Evolutionary conservation across 192 early-diverging fungal genomes (phyloP).

Genomic region (Diversispora eburnea): DNA sequence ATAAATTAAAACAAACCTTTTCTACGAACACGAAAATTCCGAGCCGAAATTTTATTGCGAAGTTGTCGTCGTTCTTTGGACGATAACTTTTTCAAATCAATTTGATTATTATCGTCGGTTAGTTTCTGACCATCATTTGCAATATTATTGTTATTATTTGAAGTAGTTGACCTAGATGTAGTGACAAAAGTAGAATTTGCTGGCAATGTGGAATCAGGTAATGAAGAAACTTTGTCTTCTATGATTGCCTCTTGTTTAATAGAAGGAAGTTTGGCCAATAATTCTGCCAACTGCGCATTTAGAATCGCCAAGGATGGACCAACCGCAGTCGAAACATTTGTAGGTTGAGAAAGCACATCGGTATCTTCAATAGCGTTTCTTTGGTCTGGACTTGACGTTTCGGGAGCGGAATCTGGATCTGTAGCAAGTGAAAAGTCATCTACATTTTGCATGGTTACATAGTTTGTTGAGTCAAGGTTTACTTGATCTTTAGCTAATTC

Average conservation of each 20-base stretch:
- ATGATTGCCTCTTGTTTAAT: conserved; percentile 20
- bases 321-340: conserved; percentile 8
- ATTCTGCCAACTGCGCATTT: conserved; percentile 29
- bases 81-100: conserved; percentile 62
- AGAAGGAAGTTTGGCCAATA: conserved; percentile 25
- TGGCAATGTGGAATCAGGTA: background rate
- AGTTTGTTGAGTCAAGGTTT: background rate
- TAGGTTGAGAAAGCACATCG: background rate
- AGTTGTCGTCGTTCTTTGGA: conserved; percentile 78
- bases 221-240: background rate
- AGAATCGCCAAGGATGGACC: conserved; percentile 20
- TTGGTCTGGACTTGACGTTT: background rate
- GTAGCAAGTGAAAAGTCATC: conserved; percentile 7
- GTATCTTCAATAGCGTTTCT: background rate
- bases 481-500: conserved; percentile 10
- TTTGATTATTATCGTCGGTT: conserved; percentile 24
- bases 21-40: conserved; percentile 79
- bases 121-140: background rate
- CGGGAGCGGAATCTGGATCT: background rate
- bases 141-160: background rate
- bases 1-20: conserved; percentile 55
- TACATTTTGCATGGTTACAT: background rate
- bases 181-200: background rate
- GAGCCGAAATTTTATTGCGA: conserved; percentile 83
- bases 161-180: background rate